Base-by-base conservation (phyloP, 1,284 basidiomycete genomes). In the Bondarzewia mesenterica region DNA sequence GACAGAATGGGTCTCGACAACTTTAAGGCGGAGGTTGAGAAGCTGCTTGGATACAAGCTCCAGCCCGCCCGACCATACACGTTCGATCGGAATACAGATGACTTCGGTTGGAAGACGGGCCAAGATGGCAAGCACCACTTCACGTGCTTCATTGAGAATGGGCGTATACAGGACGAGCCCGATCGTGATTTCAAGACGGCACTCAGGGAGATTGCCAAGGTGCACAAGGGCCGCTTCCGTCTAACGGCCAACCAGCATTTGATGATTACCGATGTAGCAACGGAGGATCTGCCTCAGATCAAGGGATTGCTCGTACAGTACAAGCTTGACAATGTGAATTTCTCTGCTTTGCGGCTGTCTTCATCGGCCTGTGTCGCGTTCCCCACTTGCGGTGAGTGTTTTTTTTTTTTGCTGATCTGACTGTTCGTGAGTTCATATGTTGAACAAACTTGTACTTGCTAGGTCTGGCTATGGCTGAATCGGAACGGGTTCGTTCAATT, bases 361-460 rank as follows among this genome's bases (percentile, higher is more conserved):
- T 88, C 87, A 5, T 93, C 89, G 6, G 93, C 96, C 18, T 99
- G 96, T 70, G 95, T 99, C 51, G 88, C 95, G 1, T 96, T 99
- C 78, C 95, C 96, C 5, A 99, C 95, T 4, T 99, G 93, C 63
- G 87, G 84, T 74, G 55, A 49, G 75, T 68, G 35, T 16, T n/a
- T n/a, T n/a, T n/a, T n/a, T n/a, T n/a, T n/a, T n/a, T n/a, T n/a
- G n/a, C 14, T 26, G 10, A 26, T 32, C 38, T 25, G 20, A n/a
- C n/a, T 35, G 21, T 44, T n/a, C 8, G n/a, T n/a, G n/a, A n/a
- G n/a, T n/a, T n/a, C 15, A 8, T n/a, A 35, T 40, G 10, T 40
- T 38, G n/a, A n/a, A n/a, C n/a, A n/a, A n/a, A n/a, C n/a, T n/a
- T n/a, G n/a, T n/a, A n/a, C n/a, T n/a, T n/a, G n/a, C n/a, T 35